Evolutionary conservation across 1,139 yeast genomes (phyloP).

Genomic region (Lipomyces yarrowii): DNA sequence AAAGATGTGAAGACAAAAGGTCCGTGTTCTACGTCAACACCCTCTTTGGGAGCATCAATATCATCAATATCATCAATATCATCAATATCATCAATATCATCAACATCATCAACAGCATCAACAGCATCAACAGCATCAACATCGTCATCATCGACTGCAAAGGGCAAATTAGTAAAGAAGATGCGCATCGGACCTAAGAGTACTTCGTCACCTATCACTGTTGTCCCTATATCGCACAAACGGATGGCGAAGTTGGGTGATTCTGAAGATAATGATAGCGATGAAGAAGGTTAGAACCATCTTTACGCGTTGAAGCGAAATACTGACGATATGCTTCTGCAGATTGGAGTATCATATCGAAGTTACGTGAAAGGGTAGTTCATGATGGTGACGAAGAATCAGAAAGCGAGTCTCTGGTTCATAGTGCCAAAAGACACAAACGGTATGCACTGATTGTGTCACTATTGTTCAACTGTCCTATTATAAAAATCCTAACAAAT

Average conservation of each 20-base stretch:
- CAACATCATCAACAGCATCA: too few species aligned
- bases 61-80: too few species aligned
- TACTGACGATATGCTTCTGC: background rate
- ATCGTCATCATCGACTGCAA: background rate
- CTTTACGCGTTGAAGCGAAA: background rate
- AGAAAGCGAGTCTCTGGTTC: background rate
- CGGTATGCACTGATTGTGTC: background rate
- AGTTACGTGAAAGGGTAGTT: background rate
- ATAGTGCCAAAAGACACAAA: background rate
- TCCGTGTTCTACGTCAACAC: background rate
- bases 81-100: too few species aligned
- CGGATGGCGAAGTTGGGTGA: conserved; percentile 4
- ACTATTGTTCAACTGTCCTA: background rate
- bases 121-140: too few species aligned
- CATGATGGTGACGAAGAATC: background rate
- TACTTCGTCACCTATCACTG: conserved; percentile 5
- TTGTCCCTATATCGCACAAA: background rate
- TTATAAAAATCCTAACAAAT: background rate
- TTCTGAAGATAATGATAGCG: background rate
- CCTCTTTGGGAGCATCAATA: background rate
- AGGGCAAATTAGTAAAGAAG: background rate
- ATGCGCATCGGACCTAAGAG: conserved; percentile 8
- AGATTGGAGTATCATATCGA: background rate
- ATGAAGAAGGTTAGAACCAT: background rate
- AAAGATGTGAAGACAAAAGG: background rate